A percentile compares a stretch with the other conserved stretches of the same genome.
These are phyloP conservation scores for Neurospora tetrasperma DNA, from an alignment of 495 filamentous ascomycete species.

Conservation along the genomic window DNA sequence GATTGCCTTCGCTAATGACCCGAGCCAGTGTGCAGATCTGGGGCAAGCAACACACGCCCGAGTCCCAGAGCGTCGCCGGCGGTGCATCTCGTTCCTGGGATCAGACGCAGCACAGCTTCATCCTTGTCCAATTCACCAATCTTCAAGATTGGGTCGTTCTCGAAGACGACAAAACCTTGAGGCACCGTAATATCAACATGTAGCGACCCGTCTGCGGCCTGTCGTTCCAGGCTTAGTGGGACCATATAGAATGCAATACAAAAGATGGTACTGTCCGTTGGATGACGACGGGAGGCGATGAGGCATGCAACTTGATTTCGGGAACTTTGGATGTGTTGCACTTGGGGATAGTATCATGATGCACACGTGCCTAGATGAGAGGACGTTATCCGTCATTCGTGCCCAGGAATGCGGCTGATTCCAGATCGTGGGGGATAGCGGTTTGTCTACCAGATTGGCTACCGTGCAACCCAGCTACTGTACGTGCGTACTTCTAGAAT, in stretches of 20 bases:
- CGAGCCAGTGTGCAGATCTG: not conserved
- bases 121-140: not conserved
- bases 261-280: not conserved
- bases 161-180: not conserved
- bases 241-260: not conserved
- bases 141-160: not conserved
- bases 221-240: not conserved
- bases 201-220: not conserved
- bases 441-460: not conserved
- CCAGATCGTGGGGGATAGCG: not conserved
- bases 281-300: not conserved
- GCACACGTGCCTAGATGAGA: not conserved
- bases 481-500: not conserved
- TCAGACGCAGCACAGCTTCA: not conserved
- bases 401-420: not conserved
- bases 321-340: not conserved
- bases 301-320: not conserved
- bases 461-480: not conserved
- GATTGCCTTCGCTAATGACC: not conserved
- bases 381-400: not conserved
- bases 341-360: not conserved
- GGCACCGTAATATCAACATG: not conserved
- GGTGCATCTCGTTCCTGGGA: not conserved
- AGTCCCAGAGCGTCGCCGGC: not conserved
- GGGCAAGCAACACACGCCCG: not conserved